Conservation (phyloP, 371 early-diverging fungal genomes). For the Apophysomyces trapeziformis region DNA sequence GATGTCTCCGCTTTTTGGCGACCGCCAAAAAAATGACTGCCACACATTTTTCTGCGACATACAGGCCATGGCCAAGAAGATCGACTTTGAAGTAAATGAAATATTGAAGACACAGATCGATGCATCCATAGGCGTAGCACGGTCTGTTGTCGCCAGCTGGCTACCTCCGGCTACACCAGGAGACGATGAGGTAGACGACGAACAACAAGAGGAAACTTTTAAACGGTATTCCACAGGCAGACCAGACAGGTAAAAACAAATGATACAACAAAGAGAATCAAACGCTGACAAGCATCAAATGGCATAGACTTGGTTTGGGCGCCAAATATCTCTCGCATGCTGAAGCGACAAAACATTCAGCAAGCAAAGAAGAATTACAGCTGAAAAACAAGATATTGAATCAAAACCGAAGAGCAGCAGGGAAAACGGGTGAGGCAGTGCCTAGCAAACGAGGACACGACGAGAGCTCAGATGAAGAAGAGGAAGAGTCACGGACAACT, state of each 20-base stretch:
- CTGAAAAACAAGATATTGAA: slow-evolving; percentile 53
- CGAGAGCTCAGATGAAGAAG: slow-evolving; percentile 43
- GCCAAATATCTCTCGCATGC: slow-evolving; percentile 63
- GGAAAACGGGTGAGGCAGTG: slow-evolving; percentile 17
- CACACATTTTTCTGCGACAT: no score
- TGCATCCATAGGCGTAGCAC: slow-evolving; percentile 48
- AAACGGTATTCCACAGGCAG: slow-evolving; percentile 44
- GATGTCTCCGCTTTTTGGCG: no score
- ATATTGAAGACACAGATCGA: slow-evolving; percentile 53
- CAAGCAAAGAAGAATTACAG: slow-evolving; percentile 41
- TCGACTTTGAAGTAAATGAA: slow-evolving; percentile 44
- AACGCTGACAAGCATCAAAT: not conserved
- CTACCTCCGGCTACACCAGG: slow-evolving; percentile 43
- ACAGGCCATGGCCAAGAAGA: slow-evolving; percentile 11
- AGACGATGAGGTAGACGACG: slow-evolving; percentile 39
- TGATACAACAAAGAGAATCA: not conserved
- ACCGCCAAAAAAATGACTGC: no score
- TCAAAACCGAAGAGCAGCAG: slow-evolving; percentile 44
- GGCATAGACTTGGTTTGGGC: slow-evolving; percentile 56
- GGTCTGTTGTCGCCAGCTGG: slow-evolving; percentile 52
- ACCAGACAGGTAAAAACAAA: slow-evolving; percentile 45
- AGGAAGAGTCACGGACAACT: slow-evolving; percentile 48
- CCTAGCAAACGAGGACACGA: slow-evolving; percentile 31
- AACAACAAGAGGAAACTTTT: slow-evolving; percentile 33
- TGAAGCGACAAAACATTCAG: slow-evolving; percentile 57